Percentiles rank a stretch among this genome's conserved stretches.
Evolutionary conservation across 2,329 filamentous ascomycete species (phyloP).

Genomic region (Elsinoe australis): DNA sequence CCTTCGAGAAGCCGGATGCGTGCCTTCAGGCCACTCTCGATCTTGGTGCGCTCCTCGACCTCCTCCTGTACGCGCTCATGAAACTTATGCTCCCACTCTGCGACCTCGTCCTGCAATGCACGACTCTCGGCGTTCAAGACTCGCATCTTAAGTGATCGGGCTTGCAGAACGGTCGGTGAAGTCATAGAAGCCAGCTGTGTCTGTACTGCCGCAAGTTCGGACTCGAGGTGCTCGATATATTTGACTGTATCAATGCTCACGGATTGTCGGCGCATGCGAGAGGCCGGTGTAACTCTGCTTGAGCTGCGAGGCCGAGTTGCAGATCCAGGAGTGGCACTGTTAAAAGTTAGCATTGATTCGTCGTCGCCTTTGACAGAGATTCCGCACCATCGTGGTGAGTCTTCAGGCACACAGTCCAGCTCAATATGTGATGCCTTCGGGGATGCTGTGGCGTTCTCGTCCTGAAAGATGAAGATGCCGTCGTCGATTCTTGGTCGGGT

Average conservation of each 20-base stretch:
- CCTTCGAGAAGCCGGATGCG: constrained; percentile 27
- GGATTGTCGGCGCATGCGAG: constrained; percentile 24
- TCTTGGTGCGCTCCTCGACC: constrained; percentile 25
- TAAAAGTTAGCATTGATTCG: constrained; percentile 17
- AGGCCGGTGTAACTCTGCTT: constrained; percentile 23
- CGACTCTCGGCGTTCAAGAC: constrained; percentile 30
- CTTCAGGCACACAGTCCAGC: constrained; percentile 17
- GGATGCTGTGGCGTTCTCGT: constrained; percentile 25
- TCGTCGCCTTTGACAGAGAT: constrained; percentile 21
- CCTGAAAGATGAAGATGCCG: constrained; percentile 23
- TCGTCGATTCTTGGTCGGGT: constrained; percentile 20
- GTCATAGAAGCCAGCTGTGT: constrained; percentile 33
- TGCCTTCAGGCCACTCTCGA: constrained; percentile 27
- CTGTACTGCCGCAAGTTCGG: constrained; percentile 37
- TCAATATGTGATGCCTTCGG: constrained; percentile 9
- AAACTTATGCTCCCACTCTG: constrained; percentile 33
- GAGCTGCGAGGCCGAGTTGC: constrained; percentile 15
- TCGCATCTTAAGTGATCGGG: constrained; percentile 33
- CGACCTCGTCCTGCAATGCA: constrained; percentile 30
- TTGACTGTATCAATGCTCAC: constrained; percentile 36
- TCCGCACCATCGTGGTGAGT: constrained; percentile 17
- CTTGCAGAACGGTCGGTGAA: constrained; percentile 34
- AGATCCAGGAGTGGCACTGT: constrained; percentile 18
- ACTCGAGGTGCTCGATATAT: constrained; percentile 45
- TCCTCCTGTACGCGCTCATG: constrained; percentile 32